Evolutionary conservation across 495 filamentous ascomycete species (phyloP).

Genomic region (Penicillium odoratum): DNA sequence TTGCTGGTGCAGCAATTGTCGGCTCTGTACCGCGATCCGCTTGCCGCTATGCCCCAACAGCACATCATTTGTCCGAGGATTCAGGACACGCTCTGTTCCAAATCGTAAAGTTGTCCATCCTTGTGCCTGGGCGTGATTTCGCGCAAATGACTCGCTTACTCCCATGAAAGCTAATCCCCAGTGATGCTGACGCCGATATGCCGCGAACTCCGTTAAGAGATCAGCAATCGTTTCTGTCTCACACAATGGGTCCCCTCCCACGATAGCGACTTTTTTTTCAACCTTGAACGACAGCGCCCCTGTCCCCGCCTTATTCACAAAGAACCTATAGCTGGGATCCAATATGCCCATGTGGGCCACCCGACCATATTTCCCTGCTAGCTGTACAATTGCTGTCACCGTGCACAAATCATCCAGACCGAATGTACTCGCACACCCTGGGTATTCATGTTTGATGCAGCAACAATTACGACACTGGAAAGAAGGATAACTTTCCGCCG

Average conservation of each 20-base stretch:
- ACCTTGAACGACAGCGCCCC: slow-evolving; percentile 43
- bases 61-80: slow-evolving; percentile 43
- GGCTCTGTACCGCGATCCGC: slow-evolving; percentile 37
- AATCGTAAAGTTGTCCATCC: slow-evolving; percentile 42
- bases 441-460: too few species aligned
- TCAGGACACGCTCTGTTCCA: slow-evolving; percentile 42
- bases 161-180: slow-evolving; percentile 42
- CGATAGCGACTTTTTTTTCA: slow-evolving; percentile 34
- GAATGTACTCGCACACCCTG: too few species aligned
- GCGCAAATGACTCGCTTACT: slow-evolving; percentile 30
- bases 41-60: slow-evolving; percentile 37
- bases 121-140: slow-evolving; percentile 17
- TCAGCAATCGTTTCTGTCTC: slow-evolving; percentile 17
- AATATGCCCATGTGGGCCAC: slow-evolving; percentile 49
- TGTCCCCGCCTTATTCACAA: slow-evolving; percentile 36
- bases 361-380: slow-evolving; percentile 35
- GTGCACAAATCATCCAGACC: slow-evolving; percentile 32
- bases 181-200: slow-evolving; percentile 27
- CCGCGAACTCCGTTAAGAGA: slow-evolving; percentile 36
- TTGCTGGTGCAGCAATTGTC: slow-evolving; percentile 33
- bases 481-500: too few species aligned
- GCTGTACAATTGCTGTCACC: slow-evolving; percentile 27
- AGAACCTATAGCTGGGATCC: slow-evolving; percentile 43
- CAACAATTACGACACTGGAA: too few species aligned
- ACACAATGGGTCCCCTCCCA: slow-evolving; percentile 44